Evolutionary conservation across 179 eudicot genomes (phyloP).

Genomic region (Silene coronaria): DNA sequence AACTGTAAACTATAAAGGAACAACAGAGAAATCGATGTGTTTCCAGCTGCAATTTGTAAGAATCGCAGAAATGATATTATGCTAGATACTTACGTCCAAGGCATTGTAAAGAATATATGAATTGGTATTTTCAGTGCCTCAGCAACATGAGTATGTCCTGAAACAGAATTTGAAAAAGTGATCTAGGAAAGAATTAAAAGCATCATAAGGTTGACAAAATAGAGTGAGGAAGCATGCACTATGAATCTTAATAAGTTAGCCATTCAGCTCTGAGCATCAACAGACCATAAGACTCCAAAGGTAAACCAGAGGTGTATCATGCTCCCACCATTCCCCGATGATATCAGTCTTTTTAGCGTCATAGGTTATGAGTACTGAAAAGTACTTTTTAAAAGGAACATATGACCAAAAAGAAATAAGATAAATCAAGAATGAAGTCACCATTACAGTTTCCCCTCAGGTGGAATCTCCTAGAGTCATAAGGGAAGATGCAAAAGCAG

Average conservation of each 20-base stretch:
- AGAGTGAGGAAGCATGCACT: neutral
- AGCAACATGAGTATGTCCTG: conserved; percentile 93
- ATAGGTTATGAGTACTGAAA: neutral
- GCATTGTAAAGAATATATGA: conserved; percentile 92
- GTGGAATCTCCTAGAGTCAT: no score
- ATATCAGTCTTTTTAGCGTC: no score
- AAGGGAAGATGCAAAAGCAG: no score
- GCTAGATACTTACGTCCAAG: conserved; percentile 79
- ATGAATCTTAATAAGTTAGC: neutral
- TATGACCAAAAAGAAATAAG: no score
- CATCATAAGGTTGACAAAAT: neutral
- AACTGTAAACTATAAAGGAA: neutral
- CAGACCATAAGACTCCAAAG: neutral
- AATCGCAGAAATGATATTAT: neutral
- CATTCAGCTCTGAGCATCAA: neutral
- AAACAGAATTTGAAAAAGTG: conserved; percentile 20
- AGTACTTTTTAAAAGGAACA: neutral
- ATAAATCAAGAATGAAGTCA: no score
- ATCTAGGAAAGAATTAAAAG: neutral
- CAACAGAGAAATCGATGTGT: neutral
- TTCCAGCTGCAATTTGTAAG: neutral
- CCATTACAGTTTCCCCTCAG: no score
- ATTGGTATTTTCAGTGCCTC: conserved; percentile 80
- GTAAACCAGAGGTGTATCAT: neutral
- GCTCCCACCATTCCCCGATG: no score